Evolutionary conservation across 805 yeast species (phyloP).

Genomic region (Torulaspora delbrueckii): DNA sequence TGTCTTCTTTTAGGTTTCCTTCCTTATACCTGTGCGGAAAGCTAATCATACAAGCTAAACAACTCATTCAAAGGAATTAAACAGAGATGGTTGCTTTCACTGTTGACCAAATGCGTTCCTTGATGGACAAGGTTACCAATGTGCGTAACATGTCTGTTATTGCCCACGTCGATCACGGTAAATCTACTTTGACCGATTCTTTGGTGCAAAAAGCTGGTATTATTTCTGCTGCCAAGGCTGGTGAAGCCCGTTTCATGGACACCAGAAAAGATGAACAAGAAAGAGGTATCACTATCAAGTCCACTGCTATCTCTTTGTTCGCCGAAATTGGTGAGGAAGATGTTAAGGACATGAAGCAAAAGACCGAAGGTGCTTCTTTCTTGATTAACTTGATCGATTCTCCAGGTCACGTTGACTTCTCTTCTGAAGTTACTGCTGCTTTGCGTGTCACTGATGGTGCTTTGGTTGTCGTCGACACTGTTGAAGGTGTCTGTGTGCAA

Average conservation of each 20-base stretch:
- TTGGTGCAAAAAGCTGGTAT: slow-evolving; percentile 99
- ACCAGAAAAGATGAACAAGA: slow-evolving; percentile 99
- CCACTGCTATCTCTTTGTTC: slow-evolving; percentile 95
- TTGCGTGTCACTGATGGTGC: slow-evolving; percentile 99
- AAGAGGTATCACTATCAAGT: slow-evolving; percentile 99
- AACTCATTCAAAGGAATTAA: slow-evolving; percentile 9
- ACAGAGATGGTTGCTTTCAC: slow-evolving; percentile 45
- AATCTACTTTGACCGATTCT: slow-evolving; percentile 98
- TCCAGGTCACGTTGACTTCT: slow-evolving; percentile 99
- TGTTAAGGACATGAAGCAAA: slow-evolving; percentile 84
- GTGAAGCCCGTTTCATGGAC: slow-evolving; percentile 99
- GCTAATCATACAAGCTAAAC: slow-evolving; percentile 15
- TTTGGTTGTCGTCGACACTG: slow-evolving; percentile 96
- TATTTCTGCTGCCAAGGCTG: slow-evolving; percentile 99
- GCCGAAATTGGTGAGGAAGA: slow-evolving; percentile 77
- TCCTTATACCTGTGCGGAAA: slow-evolving; percentile 13
- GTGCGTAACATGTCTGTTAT: slow-evolving; percentile 99
- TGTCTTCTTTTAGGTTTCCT: neutral
- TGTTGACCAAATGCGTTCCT: slow-evolving; percentile 91
- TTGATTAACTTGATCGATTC: slow-evolving; percentile 98
- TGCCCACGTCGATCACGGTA: slow-evolving; percentile 99
- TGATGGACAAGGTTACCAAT: slow-evolving; percentile 99
- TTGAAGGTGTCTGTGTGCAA: slow-evolving; percentile 99
- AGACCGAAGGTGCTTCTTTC: slow-evolving; percentile 85
- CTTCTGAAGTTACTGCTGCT: slow-evolving; percentile 99